A percentile compares a stretch with the other conserved stretches of the same genome.
phyloP scores from a whole-genome alignment of 164 flowering plant species.

The Macadamia tetraphylla region DNA sequence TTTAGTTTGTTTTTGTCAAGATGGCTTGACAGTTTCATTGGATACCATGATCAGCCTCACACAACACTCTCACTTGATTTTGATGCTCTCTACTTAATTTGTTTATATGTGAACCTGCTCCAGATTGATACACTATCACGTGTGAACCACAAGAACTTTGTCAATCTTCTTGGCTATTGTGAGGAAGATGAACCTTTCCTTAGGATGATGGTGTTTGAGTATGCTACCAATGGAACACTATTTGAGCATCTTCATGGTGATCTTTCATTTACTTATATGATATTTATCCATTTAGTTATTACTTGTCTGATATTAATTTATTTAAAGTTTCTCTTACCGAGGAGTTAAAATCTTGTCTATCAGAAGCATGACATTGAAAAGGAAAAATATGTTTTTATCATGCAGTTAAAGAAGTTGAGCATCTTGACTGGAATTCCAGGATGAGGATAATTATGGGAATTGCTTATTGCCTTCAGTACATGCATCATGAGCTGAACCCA shows the following conservation, averaged over 20 bases:
- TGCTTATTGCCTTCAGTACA: slow-evolving; percentile 85
- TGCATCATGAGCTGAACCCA: slow-evolving; percentile 85
- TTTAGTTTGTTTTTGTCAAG: background rate
- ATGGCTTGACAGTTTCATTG: background rate
- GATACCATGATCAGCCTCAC: background rate
- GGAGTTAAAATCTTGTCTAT: background rate
- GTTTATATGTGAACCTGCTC: background rate
- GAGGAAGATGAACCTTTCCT: slow-evolving; percentile 79
- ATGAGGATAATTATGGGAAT: slow-evolving; percentile 81
- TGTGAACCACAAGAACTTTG: slow-evolving; percentile 91
- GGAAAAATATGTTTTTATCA: background rate
- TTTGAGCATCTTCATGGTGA: slow-evolving; percentile 92
- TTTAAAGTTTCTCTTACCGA: background rate
- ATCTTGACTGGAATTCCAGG: slow-evolving; percentile 88
- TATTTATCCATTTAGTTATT: too few species aligned
- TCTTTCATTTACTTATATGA: background rate
- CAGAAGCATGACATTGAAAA: background rate
- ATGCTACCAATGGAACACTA: slow-evolving; percentile 83
- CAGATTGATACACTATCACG: slow-evolving; percentile 79
- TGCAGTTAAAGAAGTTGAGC: slow-evolving; percentile 81
- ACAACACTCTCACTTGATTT: background rate
- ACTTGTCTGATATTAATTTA: background rate
- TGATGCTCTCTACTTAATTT: background rate
- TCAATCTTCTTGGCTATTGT: slow-evolving; percentile 85
- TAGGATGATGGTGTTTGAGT: slow-evolving; percentile 96